Evolutionary conservation across 1,284 basidiomycete genomes (phyloP), one percentile per base, ranked within the genome.

Genomic region (Malassezia psittaci): DNA sequence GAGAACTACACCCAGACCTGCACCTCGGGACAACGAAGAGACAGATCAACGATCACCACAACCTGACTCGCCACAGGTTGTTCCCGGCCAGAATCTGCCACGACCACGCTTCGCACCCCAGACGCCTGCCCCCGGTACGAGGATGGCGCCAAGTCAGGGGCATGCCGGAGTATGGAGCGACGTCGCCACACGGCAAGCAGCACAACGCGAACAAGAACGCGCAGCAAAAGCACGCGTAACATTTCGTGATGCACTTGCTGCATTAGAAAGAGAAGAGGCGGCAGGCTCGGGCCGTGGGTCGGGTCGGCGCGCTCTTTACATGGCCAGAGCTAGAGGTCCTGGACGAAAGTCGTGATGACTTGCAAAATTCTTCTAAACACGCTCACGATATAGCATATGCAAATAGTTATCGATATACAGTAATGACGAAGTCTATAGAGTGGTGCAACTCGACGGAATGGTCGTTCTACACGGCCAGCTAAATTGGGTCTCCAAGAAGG

Each of bases 91-190:
- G 5, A 29, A 7, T 29, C 57, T 72, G 24, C 69, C 69, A 24
- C 66, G 66, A 36, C 70, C 70, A 32, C 64, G 67, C 19, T 72
- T 72, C 43, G 69, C 67, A 18, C 68, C 69, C 8, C 61, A 62
- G 42, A 59, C 60, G 15, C 55, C 54, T 7, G 58, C 43, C n/a
- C 43, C 56, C 16, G 57, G 56, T 54, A 52, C 15, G 55, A 57
- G 10, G 42, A 50, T 9, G 39, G 62, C 38, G 16, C 53, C 37
- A 48, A 36, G 21, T 45, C 51, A 47, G 16, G 51, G 37, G 24
- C 50, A 54, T 32, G 49, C 64, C 2, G 67, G 67, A 38, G 68
- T 67, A 6, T 74, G 71, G 71, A 69, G 68, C 38, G 71, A 74
- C 50, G 67, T 72, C 15, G 53, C 65, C 1, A 63, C 63, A 12